phyloP scores from a whole-genome alignment of 2,329 filamentous ascomycete genomes.

The Bipolaris victoriae region DNA sequence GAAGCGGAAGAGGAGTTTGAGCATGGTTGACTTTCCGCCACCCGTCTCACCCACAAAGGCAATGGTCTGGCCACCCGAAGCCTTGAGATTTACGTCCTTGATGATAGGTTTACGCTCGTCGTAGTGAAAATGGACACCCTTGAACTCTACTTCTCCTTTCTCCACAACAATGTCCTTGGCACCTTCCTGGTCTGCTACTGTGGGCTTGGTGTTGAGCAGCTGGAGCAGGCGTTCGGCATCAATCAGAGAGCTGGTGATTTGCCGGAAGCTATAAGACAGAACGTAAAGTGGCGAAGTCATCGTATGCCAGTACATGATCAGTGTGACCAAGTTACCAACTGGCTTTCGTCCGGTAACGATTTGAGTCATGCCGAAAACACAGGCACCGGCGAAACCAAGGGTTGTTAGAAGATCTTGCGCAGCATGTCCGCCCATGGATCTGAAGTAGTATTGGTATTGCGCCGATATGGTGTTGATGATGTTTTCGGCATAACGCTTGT shows the following conservation, averaged over 20 bases:
- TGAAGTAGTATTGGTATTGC: conserved; percentile 42
- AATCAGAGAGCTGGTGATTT: conserved; percentile 62
- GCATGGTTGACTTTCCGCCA: conserved; percentile 66
- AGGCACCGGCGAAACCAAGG: conserved; percentile 56
- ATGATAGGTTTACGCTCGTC: conserved; percentile 60
- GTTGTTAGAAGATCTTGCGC: conserved; percentile 57
- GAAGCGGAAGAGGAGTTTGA: conserved; percentile 66
- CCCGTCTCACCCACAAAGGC: conserved; percentile 69
- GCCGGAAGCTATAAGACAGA: conserved; percentile 57
- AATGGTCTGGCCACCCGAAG: conserved; percentile 61
- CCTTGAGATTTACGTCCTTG: conserved; percentile 56
- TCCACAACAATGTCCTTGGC: conserved; percentile 52
- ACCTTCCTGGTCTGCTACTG: conserved; percentile 54
- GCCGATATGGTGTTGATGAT: conserved; percentile 48
- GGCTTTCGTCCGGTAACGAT: conserved; percentile 58
- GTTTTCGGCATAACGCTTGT: conserved; percentile 55
- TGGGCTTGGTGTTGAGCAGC: conserved; percentile 64
- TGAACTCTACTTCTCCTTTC: conserved; percentile 60
- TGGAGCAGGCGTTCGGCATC: conserved; percentile 68
- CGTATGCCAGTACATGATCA: conserved; percentile 68
- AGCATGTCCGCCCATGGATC: conserved; percentile 43
- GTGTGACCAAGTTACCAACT: conserved; percentile 67
- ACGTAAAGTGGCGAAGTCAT: conserved; percentile 57
- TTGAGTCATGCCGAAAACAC: conserved; percentile 61
- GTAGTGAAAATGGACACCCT: conserved; percentile 63